Evolutionary conservation across 1,284 basidiomycete species (phyloP), one percentile per base, ranked within the genome.

Genomic region (Gymnopus androsaceus): DNA sequence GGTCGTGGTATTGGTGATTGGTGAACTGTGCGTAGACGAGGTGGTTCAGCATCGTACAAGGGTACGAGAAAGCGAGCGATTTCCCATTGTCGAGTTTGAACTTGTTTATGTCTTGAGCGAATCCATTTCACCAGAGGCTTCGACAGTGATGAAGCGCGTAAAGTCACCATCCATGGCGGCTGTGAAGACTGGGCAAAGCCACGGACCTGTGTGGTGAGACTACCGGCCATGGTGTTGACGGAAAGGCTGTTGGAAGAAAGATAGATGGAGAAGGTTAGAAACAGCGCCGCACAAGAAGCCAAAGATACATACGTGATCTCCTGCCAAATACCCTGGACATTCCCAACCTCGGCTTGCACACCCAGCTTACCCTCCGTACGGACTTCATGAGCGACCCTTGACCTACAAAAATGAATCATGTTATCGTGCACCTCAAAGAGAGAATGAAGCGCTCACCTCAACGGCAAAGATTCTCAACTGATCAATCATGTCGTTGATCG

Each of bases 91-190:
- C 79, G 55, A 97, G 82, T 69, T 94, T 87, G 82, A 99, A 98
- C 69, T 87, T 90, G 83, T n/a, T n/a, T n/a, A 98, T 99, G 75
- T 98, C 94, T 73, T 99, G 97, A 1, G 97, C 97, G 92, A 95
- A 75, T 99, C 96, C 97, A 99, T 98, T 74, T 99, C 97, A 55
- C 97, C 97, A 56, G 87, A 91, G 0, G 96, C 97, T 69, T 99
- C 96, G 69, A 99, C 96, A 15, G 97, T 99, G 77, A 99, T 98
- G 80, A 99, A 99, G 19, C 95, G 86, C 19, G 94, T 96, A 74
- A 98, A 99, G 76, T 99, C 97, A 59, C 97, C 97, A 68, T 98
- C 96, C 78, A 96, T 98, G 14, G 97, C 97, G 1, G 97, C 97
- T 0, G 96, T 95, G 0, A 94, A 96, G 67, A 99, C 74, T 99